Evolutionary conservation across 2,329 filamentous ascomycete genomes (phyloP), one percentile per base, ranked within the genome.

Genomic region (Cucurbitaria berberidis): DNA sequence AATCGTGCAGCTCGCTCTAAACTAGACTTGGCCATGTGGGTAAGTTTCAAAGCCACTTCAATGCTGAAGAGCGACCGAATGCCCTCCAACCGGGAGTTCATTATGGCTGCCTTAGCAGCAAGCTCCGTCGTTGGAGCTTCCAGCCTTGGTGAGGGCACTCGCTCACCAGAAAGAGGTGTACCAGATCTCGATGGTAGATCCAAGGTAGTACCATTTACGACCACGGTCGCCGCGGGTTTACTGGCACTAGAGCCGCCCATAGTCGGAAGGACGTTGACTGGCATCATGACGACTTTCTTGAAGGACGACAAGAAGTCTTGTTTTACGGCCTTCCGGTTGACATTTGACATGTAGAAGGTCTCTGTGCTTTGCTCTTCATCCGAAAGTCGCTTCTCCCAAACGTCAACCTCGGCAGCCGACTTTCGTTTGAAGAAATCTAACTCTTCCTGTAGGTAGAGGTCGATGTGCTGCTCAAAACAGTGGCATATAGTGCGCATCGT

Each of bases 271-370:
- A 92, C 93, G 46, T 91, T 96, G 43, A 99, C 93, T 2, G 95
- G 95, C 87, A 96, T 96, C 93, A 99, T 97, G 60, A 99, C 90
- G 8, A 99, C 95, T 75, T 98, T 98, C 71, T 92, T 97, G 81
- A 99, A 99, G 0, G 93, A 96, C 40, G 88, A 95, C 56, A 99
- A 73, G 67, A 99, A 99, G 72, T 99, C 95, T 63, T 92, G 91
- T 77, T 99, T 99, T 59, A 96, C 95, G 1, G 92, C 95, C 72
- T 96, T 92, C 22, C 95, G 85, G 70, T 93, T 97, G 69, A 98
- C 86, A 72, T 92, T 97, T 21, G 89, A 89, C 93, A 98, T 97
- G 77, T 92, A 95, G 70, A 96, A 96, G 0, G 90, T 95, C 76
- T 99, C 95, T 0, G 90, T 88, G 2, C 89, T 90, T 15, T 91